Evolutionary conservation across 805 yeast genomes (phyloP), one percentile per base, ranked within the genome.

Genomic region (Sugiyamaella lignohabitans): DNA sequence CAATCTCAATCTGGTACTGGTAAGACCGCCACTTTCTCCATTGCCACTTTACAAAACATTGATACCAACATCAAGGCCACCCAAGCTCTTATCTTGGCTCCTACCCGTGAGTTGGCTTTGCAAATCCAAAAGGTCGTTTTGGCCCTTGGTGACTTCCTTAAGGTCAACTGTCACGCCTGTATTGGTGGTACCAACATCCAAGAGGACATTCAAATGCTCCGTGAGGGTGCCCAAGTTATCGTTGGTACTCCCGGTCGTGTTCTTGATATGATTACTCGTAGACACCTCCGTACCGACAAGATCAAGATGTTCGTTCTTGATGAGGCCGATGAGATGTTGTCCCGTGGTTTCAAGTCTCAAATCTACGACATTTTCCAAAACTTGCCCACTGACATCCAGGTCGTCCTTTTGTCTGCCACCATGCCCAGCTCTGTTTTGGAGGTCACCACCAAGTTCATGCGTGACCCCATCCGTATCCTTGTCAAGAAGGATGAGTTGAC

Each of bases 1-100:
- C 98, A 93, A 73, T 98, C 98, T 50, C 98, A 93, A 72, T 87
- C 96, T 32, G 98, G 98, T 70, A 93, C 98, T 42, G 98, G 98
- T 71, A 93, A 93, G 73, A 93, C 98, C 23, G 98, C 98, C 55
- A 93, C 98, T 41, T 93, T 93, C 75, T 78, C 97, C 54, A 91
- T 93, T 56, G 91, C 96, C 21, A 85, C 88, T 75, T 72, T 93
- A 55, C 95, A 93, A 69, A 85, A 79, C 53, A 77, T 93, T 46
- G 95, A 91, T 58, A 72, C 82, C 48, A 77, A 74, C 53, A 70
- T 78, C 53, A 76, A 80, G 62, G 85, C 84, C 53, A 76, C 87
- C 51, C 98, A 93, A 71, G 96, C 96, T 37, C 72, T 93, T 53
- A 83, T 93, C 42, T 70, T 93, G 53, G 87, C 96, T 16, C 98